Percentiles rank a stretch among this genome's conserved stretches.
Conservation (phyloP, 768 basidiomycete genomes). For the Leucogyrophana mollusca region DNA sequence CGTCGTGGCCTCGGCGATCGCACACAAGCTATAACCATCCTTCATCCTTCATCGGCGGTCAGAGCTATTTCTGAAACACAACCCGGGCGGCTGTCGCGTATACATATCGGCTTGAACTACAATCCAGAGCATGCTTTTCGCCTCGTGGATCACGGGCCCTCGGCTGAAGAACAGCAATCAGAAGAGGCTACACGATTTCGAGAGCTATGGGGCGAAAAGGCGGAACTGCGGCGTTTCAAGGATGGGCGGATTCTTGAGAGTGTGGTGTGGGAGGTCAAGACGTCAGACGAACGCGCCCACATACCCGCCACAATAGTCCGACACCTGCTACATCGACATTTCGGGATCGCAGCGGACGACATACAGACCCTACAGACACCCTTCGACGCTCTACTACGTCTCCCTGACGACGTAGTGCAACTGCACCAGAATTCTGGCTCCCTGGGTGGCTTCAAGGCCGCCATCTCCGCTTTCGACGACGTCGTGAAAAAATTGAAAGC, state of each 20-base stretch:
- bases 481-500: conserved; percentile 75
- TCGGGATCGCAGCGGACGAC: conserved; percentile 55
- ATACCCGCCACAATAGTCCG: conserved; percentile 74
- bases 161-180: conserved; percentile 60
- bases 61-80: conserved; percentile 54
- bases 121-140: conserved; percentile 72
- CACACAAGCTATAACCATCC: conserved; percentile 59
- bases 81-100: conserved; percentile 44
- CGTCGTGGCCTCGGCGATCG: conserved; percentile 75
- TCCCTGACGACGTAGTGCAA: conserved; percentile 53
- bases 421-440: conserved; percentile 34
- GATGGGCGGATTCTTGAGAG: conserved; percentile 91
- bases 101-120: conserved; percentile 77
- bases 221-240: conserved; percentile 92
- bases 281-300: conserved; percentile 73
- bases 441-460: conserved; percentile 65
- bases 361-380: conserved; percentile 56
- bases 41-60: conserved; percentile 46
- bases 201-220: conserved; percentile 87
- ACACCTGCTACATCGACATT: conserved; percentile 76
- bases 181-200: conserved; percentile 61
- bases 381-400: conserved; percentile 57
- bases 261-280: conserved; percentile 93
- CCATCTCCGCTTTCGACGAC: conserved; percentile 74
- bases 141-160: conserved; percentile 90